A percentile compares a stretch with the other conserved stretches of the same genome.
Evolutionary conservation across 768 basidiomycete species (phyloP).

Genomic region (Strobilomyces dryophilus): DNA sequence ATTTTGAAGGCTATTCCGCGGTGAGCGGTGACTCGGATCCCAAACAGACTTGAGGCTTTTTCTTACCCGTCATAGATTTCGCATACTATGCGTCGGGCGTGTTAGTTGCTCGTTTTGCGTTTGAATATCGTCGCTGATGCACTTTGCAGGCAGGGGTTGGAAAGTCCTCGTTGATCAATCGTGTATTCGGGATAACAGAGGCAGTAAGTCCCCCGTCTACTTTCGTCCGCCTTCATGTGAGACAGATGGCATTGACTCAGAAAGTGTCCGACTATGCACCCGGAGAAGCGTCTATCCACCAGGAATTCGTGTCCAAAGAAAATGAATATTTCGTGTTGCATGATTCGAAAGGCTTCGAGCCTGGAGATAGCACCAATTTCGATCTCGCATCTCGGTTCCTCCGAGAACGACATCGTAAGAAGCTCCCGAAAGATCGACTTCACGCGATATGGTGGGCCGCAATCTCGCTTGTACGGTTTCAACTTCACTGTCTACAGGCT

Average conservation of each 20-base stretch:
- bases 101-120: not conserved
- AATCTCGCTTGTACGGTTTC: not conserved
- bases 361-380: not conserved
- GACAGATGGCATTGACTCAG: not conserved
- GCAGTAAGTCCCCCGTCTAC: not conserved
- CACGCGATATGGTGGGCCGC: slow-evolving; percentile 3
- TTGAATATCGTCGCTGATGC: not conserved
- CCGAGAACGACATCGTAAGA: not conserved
- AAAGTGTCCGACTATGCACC: slow-evolving; percentile 1
- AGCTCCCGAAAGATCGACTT: not conserved
- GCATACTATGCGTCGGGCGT: not conserved
- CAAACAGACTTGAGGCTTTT: not conserved
- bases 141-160: not conserved
- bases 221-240: not conserved
- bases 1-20: not conserved
- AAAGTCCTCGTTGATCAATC: not conserved
- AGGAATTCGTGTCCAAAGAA: slow-evolving; percentile 7
- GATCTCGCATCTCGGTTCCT: not conserved
- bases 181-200: not conserved
- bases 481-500: not conserved
- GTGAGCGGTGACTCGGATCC: not conserved
- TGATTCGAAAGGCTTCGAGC: slow-evolving; percentile 6
- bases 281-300: slow-evolving; percentile 2
- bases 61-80: not conserved
- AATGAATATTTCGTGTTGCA: slow-evolving; percentile 5